Conservation (phyloP, 441 rosid genomes). For the Erodium moschatum region DNA sequence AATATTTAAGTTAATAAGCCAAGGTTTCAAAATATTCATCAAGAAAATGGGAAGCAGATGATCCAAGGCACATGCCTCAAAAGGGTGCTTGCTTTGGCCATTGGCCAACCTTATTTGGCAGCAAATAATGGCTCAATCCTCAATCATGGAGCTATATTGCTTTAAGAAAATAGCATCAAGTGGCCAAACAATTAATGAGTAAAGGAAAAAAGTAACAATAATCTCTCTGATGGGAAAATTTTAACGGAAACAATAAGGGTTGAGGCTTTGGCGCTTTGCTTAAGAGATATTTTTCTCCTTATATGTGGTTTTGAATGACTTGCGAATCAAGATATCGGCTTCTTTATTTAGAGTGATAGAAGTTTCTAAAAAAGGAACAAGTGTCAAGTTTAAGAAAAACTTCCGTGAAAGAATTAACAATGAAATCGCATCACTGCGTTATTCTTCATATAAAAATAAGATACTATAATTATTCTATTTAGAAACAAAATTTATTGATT, state of each 20-base stretch:
- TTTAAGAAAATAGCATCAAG: background rate
- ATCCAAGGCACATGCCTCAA: background rate
- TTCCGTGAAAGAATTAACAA: background rate
- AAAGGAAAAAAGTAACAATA: too few species aligned
- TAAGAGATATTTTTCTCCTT: background rate
- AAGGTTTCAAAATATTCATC: too few species aligned
- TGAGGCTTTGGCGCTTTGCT: background rate
- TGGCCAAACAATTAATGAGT: background rate
- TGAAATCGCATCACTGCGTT: too few species aligned
- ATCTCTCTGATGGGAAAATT: too few species aligned
- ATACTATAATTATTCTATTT: background rate
- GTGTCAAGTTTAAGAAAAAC: background rate
- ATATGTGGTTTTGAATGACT: background rate
- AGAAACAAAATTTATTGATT: background rate
- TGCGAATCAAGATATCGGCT: background rate
- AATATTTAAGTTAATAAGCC: too few species aligned
- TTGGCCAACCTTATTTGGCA: conserved; percentile 4
- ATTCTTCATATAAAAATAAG: background rate
- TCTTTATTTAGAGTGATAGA: background rate
- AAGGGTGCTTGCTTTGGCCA: background rate
- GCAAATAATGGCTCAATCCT: background rate
- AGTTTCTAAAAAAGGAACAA: background rate
- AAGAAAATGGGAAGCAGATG: background rate
- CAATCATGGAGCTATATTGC: conserved; percentile 2
- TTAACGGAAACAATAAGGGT: too few species aligned